A percentile compares a stretch with the other conserved stretches of the same genome.
Conservation (phyloP, 1,139 yeast species). For the Protomyces gravidus region DNA sequence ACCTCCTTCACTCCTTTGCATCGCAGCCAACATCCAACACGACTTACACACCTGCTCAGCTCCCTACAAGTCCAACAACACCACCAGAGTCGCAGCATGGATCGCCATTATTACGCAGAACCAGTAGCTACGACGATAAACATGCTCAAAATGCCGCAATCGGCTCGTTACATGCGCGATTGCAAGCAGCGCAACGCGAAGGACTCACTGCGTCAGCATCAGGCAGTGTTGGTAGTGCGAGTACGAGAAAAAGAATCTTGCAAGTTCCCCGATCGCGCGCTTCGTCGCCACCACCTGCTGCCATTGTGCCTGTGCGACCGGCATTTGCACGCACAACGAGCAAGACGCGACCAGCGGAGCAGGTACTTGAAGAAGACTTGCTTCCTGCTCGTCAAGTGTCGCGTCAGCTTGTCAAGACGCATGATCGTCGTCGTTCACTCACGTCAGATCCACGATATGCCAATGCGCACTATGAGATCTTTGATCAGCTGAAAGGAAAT, state of each 20-base stretch:
- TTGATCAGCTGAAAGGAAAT: constrained; percentile 69
- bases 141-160: background rate
- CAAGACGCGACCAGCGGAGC: constrained; percentile 22
- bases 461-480: constrained; percentile 70
- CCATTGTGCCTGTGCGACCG: constrained; percentile 15
- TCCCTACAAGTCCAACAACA: background rate
- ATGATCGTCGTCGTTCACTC: constrained; percentile 1
- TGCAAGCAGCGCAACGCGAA: background rate
- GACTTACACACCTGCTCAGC: background rate
- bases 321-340: constrained; percentile 4
- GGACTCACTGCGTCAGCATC: background rate
- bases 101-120: background rate
- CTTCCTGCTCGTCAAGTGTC: background rate
- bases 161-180: background rate
- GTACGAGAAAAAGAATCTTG: constrained; percentile 1
- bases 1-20: constrained; percentile 18
- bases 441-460: constrained; percentile 46
- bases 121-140: background rate
- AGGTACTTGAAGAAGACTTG: constrained; percentile 1
- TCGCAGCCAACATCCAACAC: background rate
- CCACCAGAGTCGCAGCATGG: background rate
- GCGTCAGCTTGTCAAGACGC: background rate
- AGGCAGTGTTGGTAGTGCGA: background rate
- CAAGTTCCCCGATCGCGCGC: constrained; percentile 30
- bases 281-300: constrained; percentile 25